Conservation (phyloP, 176 grass and related monocot species). For the Neostapfia colusana region DNA sequence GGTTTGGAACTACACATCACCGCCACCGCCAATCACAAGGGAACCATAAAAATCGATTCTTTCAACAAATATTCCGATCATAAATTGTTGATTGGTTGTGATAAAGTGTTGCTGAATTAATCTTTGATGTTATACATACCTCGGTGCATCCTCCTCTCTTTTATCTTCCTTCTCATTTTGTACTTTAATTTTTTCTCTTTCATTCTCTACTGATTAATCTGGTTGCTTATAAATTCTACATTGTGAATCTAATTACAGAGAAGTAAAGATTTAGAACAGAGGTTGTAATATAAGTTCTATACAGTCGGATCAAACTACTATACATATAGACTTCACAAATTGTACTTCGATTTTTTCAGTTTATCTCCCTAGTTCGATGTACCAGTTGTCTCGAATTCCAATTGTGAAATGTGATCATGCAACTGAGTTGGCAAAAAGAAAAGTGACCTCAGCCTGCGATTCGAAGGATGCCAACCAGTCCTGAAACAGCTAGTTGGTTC, state of each 20-base stretch:
- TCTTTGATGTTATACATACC: background rate
- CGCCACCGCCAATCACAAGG: conserved; percentile 46
- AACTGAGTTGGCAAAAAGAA: background rate
- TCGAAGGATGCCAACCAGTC: background rate
- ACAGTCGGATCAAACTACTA: background rate
- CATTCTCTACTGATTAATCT: conserved; percentile 20
- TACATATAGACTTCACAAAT: background rate
- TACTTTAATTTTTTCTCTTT: background rate
- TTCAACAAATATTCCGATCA: conserved; percentile 17
- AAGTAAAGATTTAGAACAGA: background rate
- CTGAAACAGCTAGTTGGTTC: conserved; percentile 28
- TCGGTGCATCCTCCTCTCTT: background rate
- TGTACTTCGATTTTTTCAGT: background rate
- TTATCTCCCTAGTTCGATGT: background rate
- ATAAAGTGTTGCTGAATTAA: conserved; percentile 29
- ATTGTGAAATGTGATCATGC: background rate
- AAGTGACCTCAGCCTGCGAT: background rate
- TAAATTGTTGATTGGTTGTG: conserved; percentile 30
- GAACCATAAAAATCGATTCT: conserved; percentile 48
- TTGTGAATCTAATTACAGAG: conserved; percentile 33
- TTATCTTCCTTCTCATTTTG: background rate
- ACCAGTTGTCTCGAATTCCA: background rate
- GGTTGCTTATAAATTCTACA: background rate
- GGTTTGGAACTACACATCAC: conserved; percentile 20
- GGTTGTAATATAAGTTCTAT: background rate